Conservation (phyloP, 805 yeast genomes). For the Candida nanaspora region DNA sequence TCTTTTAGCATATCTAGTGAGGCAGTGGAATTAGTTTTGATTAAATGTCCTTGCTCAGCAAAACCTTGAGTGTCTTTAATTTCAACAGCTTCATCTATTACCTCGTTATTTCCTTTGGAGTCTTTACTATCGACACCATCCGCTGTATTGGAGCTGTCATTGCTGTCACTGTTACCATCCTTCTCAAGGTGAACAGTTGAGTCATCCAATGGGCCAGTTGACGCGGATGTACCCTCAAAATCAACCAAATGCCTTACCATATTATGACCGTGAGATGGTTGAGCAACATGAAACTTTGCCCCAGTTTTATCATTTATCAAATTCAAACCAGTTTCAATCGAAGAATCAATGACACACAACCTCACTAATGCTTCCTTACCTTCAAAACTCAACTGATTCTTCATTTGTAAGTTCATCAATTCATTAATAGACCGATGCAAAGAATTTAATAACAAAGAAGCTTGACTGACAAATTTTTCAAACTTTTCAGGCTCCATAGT, state of each 20-base stretch:
- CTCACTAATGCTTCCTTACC: slow-evolving; percentile 74
- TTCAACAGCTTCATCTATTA: slow-evolving; percentile 3
- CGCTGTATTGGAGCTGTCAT: background rate
- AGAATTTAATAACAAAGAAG: slow-evolving; percentile 30
- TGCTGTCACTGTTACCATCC: background rate
- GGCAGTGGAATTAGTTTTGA: slow-evolving; percentile 5
- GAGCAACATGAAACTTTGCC: slow-evolving; percentile 2
- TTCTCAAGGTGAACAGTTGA: background rate
- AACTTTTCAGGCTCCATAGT: slow-evolving; percentile 10
- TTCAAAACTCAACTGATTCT: slow-evolving; percentile 48
- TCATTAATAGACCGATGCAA: slow-evolving; percentile 47
- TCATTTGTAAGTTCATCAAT: slow-evolving; percentile 49
- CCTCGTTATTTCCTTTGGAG: slow-evolving; percentile 7
- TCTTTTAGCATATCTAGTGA: slow-evolving; percentile 12
- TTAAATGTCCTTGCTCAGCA: slow-evolving; percentile 5
- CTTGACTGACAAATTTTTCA: slow-evolving; percentile 29
- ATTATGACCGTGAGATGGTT: background rate
- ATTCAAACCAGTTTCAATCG: slow-evolving; percentile 50
- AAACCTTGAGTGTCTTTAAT: slow-evolving; percentile 5
- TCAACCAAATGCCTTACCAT: slow-evolving; percentile 3
- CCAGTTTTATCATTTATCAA: slow-evolving; percentile 15
- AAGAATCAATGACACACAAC: slow-evolving; percentile 61
- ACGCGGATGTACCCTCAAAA: slow-evolving; percentile 3
- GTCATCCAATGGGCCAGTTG: background rate
- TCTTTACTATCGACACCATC: slow-evolving; percentile 5